Conservation (phyloP, 768 basidiomycete species). For the Podaxis mareebaensis region DNA sequence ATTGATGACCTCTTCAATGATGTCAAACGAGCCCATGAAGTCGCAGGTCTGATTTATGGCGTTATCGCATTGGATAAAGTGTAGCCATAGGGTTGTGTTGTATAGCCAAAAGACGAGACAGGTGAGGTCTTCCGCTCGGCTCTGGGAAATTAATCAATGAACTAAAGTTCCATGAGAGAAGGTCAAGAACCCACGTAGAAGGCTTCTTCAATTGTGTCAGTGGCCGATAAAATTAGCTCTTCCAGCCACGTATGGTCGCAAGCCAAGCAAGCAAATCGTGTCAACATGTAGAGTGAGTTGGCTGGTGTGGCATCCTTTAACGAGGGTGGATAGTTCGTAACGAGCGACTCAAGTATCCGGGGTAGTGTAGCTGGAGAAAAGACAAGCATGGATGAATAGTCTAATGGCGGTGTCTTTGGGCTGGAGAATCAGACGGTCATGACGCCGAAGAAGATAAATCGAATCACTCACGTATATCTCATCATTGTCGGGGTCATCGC, state of each 20-base stretch:
- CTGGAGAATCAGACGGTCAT: constrained; percentile 21
- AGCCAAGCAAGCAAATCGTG: constrained; percentile 89
- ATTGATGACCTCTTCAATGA: constrained; percentile 91
- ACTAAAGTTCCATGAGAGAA: constrained; percentile 8
- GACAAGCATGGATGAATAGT: constrained; percentile 89
- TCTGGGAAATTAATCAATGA: constrained; percentile 42
- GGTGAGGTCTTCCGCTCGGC: constrained; percentile 80
- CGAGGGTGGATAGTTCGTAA: constrained; percentile 71
- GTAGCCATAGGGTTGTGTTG: constrained; percentile 87
- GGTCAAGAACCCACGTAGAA: constrained; percentile 72
- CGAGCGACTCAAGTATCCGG: constrained; percentile 77
- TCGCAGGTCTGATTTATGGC: constrained; percentile 80
- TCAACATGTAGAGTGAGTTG: constrained; percentile 86
- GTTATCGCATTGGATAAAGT: constrained; percentile 85
- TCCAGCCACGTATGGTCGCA: constrained; percentile 93
- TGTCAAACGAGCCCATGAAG: constrained; percentile 77
- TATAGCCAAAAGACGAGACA: constrained; percentile 93
- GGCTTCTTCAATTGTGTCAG: constrained; percentile 88
- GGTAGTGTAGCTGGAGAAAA: constrained; percentile 83
- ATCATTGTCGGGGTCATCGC: constrained; percentile 49
- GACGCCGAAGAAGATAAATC: constrained; percentile 5
- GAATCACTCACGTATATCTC: constrained; percentile 49
- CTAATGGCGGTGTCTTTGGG: constrained; percentile 66
- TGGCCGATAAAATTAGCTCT: constrained; percentile 87
- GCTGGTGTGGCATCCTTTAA: constrained; percentile 84